These are phyloP conservation scores for Prunus kanzakura DNA, from an alignment of 306 rosid species.

Conservation along the genomic window DNA sequence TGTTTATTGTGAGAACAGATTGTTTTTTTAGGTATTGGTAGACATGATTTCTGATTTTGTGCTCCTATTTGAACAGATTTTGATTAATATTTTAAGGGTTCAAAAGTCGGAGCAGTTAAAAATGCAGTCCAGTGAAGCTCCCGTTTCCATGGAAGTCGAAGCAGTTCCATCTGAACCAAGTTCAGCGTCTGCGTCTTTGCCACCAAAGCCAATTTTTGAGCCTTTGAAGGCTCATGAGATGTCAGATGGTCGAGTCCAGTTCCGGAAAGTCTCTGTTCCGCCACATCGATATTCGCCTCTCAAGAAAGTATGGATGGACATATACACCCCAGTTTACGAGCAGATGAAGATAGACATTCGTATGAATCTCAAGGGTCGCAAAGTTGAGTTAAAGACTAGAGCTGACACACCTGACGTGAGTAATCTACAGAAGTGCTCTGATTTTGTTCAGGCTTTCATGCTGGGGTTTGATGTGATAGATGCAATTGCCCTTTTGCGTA, in stretches of 20 bases:
- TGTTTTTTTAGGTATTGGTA: neutral
- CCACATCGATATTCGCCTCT: slow-evolving; percentile 80
- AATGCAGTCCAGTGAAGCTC: slow-evolving; percentile 52
- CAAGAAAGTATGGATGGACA: slow-evolving; percentile 84
- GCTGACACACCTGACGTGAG: slow-evolving; percentile 74
- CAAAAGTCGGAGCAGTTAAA: slow-evolving; percentile 13
- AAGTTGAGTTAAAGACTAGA: slow-evolving; percentile 75
- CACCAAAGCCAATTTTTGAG: slow-evolving; percentile 63
- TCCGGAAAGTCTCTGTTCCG: slow-evolving; percentile 75
- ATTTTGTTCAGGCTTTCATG: slow-evolving; percentile 90
- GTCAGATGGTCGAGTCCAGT: slow-evolving; percentile 78
- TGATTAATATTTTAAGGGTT: neutral
- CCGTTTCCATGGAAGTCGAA: slow-evolving; percentile 60
- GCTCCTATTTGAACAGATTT: neutral
- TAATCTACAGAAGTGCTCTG: slow-evolving; percentile 79
- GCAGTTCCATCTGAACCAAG: slow-evolving; percentile 27
- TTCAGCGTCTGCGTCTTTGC: slow-evolving; percentile 32
- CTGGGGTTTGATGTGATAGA: slow-evolving; percentile 84
- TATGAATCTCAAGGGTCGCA: slow-evolving; percentile 81
- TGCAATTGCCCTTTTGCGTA: slow-evolving; percentile 68
- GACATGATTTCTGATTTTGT: neutral
- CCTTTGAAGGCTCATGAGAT: slow-evolving; percentile 87
- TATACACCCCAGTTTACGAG: slow-evolving; percentile 70
- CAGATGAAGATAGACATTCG: slow-evolving; percentile 78
- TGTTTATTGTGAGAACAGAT: neutral